phyloP scores from a whole-genome alignment of 371 early-diverging fungal genomes.

The Mortierella sp. region DNA sequence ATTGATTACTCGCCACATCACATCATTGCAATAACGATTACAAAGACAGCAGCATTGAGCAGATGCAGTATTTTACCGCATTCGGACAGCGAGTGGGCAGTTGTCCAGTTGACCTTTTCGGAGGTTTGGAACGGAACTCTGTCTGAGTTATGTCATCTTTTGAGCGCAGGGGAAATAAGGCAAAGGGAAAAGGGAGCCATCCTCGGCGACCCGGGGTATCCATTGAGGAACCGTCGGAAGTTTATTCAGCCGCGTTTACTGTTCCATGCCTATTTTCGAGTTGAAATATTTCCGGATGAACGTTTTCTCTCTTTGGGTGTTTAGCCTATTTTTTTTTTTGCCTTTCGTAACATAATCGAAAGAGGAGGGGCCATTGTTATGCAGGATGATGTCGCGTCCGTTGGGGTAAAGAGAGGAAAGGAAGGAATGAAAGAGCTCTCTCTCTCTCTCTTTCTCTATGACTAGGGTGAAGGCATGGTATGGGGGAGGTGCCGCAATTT shows the following conservation, averaged over 20 bases:
- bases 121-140: not conserved
- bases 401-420: not conserved
- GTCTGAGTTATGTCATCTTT: slow-evolving; percentile 3
- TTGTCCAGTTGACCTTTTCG: slow-evolving; percentile 4
- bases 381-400: slow-evolving; percentile 2
- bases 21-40: too few species aligned
- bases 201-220: slow-evolving; percentile 7
- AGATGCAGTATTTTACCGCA: not conserved
- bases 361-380: not conserved
- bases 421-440: not conserved
- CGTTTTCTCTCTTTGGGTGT: not conserved
- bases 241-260: slow-evolving; percentile 2
- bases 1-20: too few species aligned
- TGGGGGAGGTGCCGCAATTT: not conserved
- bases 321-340: not conserved
- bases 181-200: not conserved
- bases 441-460: too few species aligned
- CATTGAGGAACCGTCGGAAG: not conserved
- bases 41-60: not conserved
- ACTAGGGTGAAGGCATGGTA: not conserved
- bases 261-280: not conserved
- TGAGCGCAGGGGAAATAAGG: not conserved
- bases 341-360: not conserved
- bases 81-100: not conserved
- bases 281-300: slow-evolving; percentile 3